phyloP scores from a whole-genome alignment of 345 rosid genomes.

The Ceriops zippeliana region DNA sequence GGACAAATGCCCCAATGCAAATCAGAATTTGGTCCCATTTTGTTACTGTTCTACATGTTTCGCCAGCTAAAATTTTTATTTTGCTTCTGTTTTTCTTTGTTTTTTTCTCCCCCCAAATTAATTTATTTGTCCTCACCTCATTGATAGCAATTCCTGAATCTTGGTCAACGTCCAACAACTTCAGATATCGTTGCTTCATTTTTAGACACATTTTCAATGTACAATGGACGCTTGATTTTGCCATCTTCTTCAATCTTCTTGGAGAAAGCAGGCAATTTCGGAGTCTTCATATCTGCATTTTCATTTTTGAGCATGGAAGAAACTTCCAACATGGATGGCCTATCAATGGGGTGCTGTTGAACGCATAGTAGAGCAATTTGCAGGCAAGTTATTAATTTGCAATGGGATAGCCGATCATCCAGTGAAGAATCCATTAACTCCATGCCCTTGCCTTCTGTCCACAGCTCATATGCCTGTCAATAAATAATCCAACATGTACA shows the following conservation, averaged over 20 bases:
- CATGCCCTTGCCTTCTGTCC: constrained; percentile 21
- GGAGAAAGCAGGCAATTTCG: constrained; percentile 36
- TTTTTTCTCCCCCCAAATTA: too few species aligned
- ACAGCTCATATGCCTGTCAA: constrained; percentile 32
- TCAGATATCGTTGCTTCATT: too few species aligned
- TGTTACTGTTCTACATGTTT: too few species aligned
- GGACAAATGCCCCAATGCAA: too few species aligned
- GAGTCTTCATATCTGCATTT: constrained; percentile 4
- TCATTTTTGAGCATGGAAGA: constrained; percentile 24
- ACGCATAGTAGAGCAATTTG: constrained; percentile 36
- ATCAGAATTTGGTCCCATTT: too few species aligned
- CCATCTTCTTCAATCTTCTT: neutral
- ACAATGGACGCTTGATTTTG: neutral
- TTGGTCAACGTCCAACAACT: too few species aligned
- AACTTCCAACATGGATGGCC: constrained; percentile 34
- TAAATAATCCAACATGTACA: neutral
- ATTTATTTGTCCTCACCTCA: too few species aligned
- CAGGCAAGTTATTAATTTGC: constrained; percentile 29
- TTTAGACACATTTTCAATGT: too few species aligned
- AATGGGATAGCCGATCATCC: constrained; percentile 23
- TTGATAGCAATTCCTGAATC: too few species aligned
- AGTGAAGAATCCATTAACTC: constrained; percentile 26
- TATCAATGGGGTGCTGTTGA: constrained; percentile 24
- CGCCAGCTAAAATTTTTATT: too few species aligned
- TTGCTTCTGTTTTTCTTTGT: too few species aligned